Evolutionary conservation across 2,329 filamentous ascomycete genomes (phyloP), one percentile per base, ranked within the genome.

Genomic region (Aspergillus pseudonomiae): DNA sequence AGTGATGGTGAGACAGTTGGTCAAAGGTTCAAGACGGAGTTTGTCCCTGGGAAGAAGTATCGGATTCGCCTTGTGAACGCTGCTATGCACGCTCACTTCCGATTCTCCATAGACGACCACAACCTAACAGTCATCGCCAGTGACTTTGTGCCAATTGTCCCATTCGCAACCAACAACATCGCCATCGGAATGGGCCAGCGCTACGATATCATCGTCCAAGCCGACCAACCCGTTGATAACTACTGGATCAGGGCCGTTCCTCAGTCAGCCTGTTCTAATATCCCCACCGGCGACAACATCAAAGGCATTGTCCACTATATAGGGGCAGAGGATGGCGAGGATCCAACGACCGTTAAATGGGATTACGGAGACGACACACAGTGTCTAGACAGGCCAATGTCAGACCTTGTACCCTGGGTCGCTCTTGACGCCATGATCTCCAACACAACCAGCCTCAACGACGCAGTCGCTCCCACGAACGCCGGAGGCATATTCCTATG

Each of bases 91-190:
- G 73, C 59, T 1, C 41, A 59, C 14, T 64, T 54, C 54, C 63
- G 61, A 21, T 67, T 70, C 28, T 78, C 73, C 34, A 82, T 89
- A 79, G 70, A 89, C 84, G 83, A 81, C 1, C 88, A 91, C 74
- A 84, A 77, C 24, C 79, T 91, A 75, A 89, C 82, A 0, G 86
- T 91, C 61, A 87, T 91, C 59, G 82, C 88, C 24, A 86, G 86
- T 68, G 89, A 91, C 72, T 89, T 89, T 61, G 85, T 89, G 4
- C 80, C 84, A 1, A 78, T 90, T 39, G 72, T 86, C 66, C 88
- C 89, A 0, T 91, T 90, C 73, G 80, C 84, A 4, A 88, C 88
- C 0, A 80, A 85, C 4, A 82, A 87, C 3, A 79, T 91, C 21
- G 87, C 83, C 4, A 79, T 91, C 14, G 87, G 83, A 39, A 81